Conservation (phyloP, 176 grass and related monocot species). For the Bolboschoenus planiculmis region DNA sequence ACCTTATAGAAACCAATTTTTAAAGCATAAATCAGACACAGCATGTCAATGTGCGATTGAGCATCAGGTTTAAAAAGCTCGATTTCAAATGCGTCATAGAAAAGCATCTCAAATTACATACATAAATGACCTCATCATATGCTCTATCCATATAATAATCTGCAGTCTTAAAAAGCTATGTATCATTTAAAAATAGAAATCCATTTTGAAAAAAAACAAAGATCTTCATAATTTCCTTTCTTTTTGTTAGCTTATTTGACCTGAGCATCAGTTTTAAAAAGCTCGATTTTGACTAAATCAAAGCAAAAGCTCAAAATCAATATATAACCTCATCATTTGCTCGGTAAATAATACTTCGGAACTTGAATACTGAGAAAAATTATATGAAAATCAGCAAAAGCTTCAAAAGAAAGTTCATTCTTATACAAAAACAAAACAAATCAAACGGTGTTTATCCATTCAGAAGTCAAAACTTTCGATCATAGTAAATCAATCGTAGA, state of each 20-base stretch:
- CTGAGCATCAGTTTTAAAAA: conserved; percentile 30
- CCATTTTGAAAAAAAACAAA: not conserved
- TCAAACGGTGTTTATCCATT: too few species aligned
- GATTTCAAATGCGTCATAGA: conserved; percentile 1
- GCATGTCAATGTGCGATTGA: not conserved
- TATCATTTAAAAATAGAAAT: not conserved
- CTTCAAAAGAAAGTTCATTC: too few species aligned
- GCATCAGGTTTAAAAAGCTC: conserved; percentile 9
- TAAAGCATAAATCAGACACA: not conserved
- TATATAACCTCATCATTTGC: conserved; percentile 17
- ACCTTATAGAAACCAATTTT: not conserved
- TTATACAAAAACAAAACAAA: too few species aligned
- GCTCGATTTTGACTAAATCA: conserved; percentile 21
- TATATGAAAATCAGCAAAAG: too few species aligned
- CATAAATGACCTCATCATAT: not conserved
- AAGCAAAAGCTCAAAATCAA: conserved; percentile 18
- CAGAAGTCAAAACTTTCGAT: not conserved
- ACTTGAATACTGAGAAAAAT: too few species aligned
- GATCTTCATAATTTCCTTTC: too few species aligned
- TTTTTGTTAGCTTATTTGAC: not conserved
- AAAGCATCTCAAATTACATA: conserved; percentile 2
- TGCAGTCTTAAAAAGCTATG: not conserved
- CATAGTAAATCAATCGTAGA: not conserved
- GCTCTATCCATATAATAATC: not conserved
- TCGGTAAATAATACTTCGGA: too few species aligned